Percentiles rank a stretch among this genome's conserved stretches.
Evolutionary conservation across 495 filamentous ascomycete genomes (phyloP).

Genomic region (Aspergillus sclerotiicarbonarius): DNA sequence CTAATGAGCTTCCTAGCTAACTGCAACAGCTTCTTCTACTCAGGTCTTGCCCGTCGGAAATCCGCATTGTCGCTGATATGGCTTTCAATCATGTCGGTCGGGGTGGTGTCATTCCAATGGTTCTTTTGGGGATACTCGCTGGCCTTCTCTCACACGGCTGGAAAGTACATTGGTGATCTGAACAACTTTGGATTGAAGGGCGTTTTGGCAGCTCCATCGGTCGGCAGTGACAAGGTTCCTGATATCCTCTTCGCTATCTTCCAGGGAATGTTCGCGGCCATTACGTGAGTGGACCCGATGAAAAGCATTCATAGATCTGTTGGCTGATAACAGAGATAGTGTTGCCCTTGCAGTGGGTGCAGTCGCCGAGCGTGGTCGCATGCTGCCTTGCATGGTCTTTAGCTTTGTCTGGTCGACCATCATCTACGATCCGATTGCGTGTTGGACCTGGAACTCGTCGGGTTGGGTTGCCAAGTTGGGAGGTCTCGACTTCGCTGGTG

Average conservation of each 20-base stretch:
- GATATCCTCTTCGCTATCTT: slow-evolving; percentile 92
- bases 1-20: slow-evolving; percentile 9
- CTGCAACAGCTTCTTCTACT: slow-evolving; percentile 83
- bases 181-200: slow-evolving; percentile 82
- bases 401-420: slow-evolving; percentile 96
- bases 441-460: slow-evolving; percentile 93
- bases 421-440: slow-evolving; percentile 93
- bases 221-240: slow-evolving; percentile 76
- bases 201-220: slow-evolving; percentile 76
- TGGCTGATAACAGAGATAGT: slow-evolving; percentile 29
- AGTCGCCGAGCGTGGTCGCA: slow-evolving; percentile 87
- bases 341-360: slow-evolving; percentile 91
- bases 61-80: slow-evolving; percentile 92
- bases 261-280: slow-evolving; percentile 96
- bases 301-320: background rate
- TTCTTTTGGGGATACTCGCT: slow-evolving; percentile 99
- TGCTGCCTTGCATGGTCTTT: slow-evolving; percentile 92
- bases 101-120: slow-evolving; percentile 92
- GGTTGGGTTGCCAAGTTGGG: slow-evolving; percentile 86
- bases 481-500: slow-evolving; percentile 93
- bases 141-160: slow-evolving; percentile 83
- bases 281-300: slow-evolving; percentile 61
- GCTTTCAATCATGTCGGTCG: slow-evolving; percentile 94
- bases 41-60: slow-evolving; percentile 93
- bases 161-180: slow-evolving; percentile 80